These are phyloP conservation scores for Panicum hallii DNA, from an alignment of 202 grass and related monocot species.

Conservation along the genomic window DNA sequence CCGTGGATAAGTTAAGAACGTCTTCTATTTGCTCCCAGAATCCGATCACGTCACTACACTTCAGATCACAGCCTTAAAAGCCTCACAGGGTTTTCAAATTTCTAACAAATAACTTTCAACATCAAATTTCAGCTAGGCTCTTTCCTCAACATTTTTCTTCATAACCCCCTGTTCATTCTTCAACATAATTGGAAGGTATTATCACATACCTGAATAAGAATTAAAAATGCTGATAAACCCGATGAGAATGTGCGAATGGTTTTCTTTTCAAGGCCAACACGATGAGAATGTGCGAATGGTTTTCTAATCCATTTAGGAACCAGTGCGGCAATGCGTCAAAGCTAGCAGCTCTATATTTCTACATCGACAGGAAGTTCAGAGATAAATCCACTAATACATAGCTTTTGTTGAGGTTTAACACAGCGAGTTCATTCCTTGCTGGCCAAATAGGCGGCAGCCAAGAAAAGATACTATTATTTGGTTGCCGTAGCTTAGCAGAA, in stretches of 20 bases:
- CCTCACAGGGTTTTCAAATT: not conserved
- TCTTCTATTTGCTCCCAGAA: not conserved
- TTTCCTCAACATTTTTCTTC: no score
- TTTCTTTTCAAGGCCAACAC: not conserved
- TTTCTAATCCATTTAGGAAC: not conserved
- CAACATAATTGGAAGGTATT: not conserved
- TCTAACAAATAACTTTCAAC: not conserved
- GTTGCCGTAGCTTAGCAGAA: not conserved
- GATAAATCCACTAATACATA: constrained; percentile 16
- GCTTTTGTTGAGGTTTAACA: not conserved
- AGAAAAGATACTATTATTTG: not conserved
- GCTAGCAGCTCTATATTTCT: not conserved
- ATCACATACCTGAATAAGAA: not conserved
- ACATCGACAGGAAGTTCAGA: constrained; percentile 35
- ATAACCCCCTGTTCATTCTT: not conserved
- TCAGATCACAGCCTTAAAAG: not conserved
- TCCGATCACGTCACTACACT: not conserved
- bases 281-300: not conserved
- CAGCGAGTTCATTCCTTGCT: constrained; percentile 16
- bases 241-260: not conserved
- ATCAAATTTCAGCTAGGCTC: no score
- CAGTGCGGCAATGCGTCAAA: not conserved
- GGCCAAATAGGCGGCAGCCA: not conserved
- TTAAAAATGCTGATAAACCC: not conserved
- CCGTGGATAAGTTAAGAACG: not conserved